Conservation (phyloP, 805 yeast genomes). For the Cyberlindnera mississippiensis region DNA sequence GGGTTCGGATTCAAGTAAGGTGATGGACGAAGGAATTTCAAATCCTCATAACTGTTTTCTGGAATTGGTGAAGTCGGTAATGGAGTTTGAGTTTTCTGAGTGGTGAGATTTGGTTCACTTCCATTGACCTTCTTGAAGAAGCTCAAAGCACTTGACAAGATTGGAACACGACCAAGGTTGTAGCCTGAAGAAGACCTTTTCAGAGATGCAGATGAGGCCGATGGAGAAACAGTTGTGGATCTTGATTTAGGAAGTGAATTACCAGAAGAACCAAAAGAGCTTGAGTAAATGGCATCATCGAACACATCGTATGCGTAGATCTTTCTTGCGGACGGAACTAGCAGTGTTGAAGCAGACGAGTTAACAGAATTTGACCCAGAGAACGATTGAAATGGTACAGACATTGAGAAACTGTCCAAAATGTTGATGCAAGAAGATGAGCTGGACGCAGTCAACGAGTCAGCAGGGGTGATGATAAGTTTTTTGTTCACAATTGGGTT, state of each 20-base stretch:
- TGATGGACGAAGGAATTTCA: slow-evolving; percentile 4
- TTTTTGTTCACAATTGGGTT: slow-evolving; percentile 47
- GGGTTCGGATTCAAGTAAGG: slow-evolving; percentile 11
- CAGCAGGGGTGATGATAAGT: slow-evolving; percentile 35
- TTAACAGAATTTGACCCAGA: slow-evolving; percentile 2
- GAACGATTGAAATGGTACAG: slow-evolving; percentile 2
- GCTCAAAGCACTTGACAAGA: slow-evolving; percentile 22
- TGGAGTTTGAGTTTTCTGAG: slow-evolving; percentile 9
- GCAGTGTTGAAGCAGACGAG: slow-evolving; percentile 16
- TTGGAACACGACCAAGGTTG: slow-evolving; percentile 21
- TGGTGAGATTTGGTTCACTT: slow-evolving; percentile 8
- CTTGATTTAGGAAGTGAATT: slow-evolving; percentile 2
- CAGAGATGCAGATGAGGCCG: slow-evolving; percentile 10
- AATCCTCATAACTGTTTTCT: slow-evolving; percentile 5
- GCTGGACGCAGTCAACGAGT: slow-evolving; percentile 2
- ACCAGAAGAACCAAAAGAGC: slow-evolving; percentile 14
- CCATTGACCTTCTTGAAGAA: slow-evolving; percentile 23
- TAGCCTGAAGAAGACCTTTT: slow-evolving; percentile 19
- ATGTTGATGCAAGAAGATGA: slow-evolving; percentile 18
- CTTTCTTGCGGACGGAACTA: slow-evolving; percentile 28
- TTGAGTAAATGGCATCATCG: slow-evolving; percentile 57
- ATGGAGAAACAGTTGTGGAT: slow-evolving; percentile 5
- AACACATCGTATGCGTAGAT: slow-evolving; percentile 60
- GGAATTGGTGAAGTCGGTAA: slow-evolving; percentile 5
- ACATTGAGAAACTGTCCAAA: slow-evolving; percentile 4